phyloP scores from a whole-genome alignment of 78 protist genomes.

The Isochrysis galbana region DNA sequence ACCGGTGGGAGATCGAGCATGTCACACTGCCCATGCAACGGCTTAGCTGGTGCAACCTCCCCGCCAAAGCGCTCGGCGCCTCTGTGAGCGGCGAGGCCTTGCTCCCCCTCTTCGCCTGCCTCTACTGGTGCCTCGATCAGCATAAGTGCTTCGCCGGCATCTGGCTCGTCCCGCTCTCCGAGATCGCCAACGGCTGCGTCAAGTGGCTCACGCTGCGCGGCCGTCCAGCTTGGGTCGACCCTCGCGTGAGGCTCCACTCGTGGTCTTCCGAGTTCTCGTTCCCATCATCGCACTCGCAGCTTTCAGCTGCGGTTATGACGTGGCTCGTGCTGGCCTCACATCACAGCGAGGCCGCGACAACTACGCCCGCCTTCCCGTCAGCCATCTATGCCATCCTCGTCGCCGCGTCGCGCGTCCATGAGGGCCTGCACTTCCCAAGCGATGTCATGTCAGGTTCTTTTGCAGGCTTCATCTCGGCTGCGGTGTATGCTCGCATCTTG shows the following conservation, averaged over 20 bases:
- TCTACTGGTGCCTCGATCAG: background rate
- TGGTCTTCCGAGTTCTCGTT: background rate
- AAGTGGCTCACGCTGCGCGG: background rate
- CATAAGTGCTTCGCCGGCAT: background rate
- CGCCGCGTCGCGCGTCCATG: background rate
- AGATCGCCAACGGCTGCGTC: slow-evolving; percentile 14
- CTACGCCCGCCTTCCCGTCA: background rate
- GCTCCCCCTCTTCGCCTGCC: background rate
- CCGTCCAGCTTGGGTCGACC: slow-evolving; percentile 6
- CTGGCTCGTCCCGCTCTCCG: background rate
- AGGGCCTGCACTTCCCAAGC: background rate
- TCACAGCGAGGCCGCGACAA: background rate
- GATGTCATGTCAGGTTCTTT: background rate
- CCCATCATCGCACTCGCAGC: slow-evolving; percentile 7
- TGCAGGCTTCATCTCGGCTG: background rate
- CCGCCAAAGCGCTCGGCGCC: background rate
- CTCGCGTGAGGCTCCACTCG: background rate
- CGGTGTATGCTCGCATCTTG: background rate
- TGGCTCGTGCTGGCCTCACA: background rate
- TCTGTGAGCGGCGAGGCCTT: background rate
- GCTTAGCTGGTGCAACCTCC: background rate
- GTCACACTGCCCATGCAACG: background rate
- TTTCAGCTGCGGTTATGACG: background rate
- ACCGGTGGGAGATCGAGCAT: background rate
- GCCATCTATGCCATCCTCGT: background rate